These are phyloP conservation scores for Botryotinia calthae DNA, from an alignment of 2,329 filamentous ascomycete genomes.

Conservation along the genomic window DNA sequence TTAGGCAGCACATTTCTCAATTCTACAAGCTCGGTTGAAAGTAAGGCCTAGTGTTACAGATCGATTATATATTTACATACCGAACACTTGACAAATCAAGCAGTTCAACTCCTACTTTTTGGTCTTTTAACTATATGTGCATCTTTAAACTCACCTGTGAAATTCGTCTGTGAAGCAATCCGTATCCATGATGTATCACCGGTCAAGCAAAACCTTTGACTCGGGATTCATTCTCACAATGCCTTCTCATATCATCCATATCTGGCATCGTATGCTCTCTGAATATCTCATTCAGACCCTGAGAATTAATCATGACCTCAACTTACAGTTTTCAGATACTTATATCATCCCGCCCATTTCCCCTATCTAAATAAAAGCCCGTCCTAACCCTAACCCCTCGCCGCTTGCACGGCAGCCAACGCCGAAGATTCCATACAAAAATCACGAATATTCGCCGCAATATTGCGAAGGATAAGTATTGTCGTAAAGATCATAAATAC, in stretches of 20 bases:
- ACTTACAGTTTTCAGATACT: neutral
- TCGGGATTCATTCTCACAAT: neutral
- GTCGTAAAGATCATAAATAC: neutral
- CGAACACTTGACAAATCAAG: neutral
- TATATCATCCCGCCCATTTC: neutral
- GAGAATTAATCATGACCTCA: neutral
- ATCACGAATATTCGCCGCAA: neutral
- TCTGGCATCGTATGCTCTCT: neutral
- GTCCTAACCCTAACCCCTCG: neutral
- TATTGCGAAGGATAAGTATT: neutral
- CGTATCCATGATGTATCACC: no score
- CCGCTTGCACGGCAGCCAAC: neutral
- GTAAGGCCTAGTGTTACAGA: neutral
- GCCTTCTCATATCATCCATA: neutral
- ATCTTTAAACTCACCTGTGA: accelerated
- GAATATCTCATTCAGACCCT: neutral
- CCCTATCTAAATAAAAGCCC: neutral
- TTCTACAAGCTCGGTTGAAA: neutral
- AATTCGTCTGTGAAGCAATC: neutral
- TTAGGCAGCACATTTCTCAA: neutral
- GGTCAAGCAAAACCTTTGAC: neutral
- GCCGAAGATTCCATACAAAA: neutral
- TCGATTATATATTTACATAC: neutral
- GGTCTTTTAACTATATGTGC: neutral
- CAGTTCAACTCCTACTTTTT: neutral